Percentiles rank a stretch among this genome's conserved stretches.
phyloP scores from a whole-genome alignment of 768 basidiomycete genomes.

The Suillus ampliporus region DNA sequence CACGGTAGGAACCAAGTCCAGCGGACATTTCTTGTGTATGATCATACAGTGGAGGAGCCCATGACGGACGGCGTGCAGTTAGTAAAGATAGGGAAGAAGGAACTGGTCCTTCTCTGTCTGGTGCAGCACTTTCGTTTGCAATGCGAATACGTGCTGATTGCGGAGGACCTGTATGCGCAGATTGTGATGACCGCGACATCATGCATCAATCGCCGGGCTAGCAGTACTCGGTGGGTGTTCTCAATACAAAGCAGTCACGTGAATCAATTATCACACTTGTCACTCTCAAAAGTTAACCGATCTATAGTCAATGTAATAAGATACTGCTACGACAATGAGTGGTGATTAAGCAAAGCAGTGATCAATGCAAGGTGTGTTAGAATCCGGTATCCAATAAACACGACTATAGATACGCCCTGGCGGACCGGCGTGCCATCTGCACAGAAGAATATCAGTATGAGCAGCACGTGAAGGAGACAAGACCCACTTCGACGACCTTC shows the following conservation, averaged over 20 bases:
- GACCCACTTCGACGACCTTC: conserved; percentile 92
- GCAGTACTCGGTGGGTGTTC: background rate
- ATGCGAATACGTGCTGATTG: conserved; percentile 30
- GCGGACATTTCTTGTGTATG: conserved; percentile 29
- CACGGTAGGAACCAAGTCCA: conserved; percentile 36
- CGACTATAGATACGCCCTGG: conserved; percentile 52
- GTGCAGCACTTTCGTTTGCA: conserved; percentile 17
- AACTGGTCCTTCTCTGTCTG: conserved; percentile 30
- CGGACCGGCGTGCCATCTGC: conserved; percentile 58
- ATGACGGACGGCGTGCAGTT: conserved; percentile 39
- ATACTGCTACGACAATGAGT: conserved; percentile 35
- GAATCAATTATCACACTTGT: no score
- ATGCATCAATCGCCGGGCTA: conserved; percentile 1
- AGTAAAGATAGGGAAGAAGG: conserved; percentile 37
- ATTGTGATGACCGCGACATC: conserved; percentile 35
- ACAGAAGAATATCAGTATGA: background rate
- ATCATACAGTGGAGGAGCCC: conserved; percentile 38
- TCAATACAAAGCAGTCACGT: background rate
- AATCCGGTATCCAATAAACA: conserved; percentile 7
- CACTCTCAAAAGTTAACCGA: background rate
- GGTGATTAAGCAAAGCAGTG: conserved; percentile 29
- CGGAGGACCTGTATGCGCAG: conserved; percentile 10
- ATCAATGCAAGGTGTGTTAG: conserved; percentile 25
- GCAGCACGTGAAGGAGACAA: background rate
- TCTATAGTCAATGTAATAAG: conserved; percentile 35